Conservation (phyloP, 805 yeast species). For the Blastobotrys terrestris region DNA sequence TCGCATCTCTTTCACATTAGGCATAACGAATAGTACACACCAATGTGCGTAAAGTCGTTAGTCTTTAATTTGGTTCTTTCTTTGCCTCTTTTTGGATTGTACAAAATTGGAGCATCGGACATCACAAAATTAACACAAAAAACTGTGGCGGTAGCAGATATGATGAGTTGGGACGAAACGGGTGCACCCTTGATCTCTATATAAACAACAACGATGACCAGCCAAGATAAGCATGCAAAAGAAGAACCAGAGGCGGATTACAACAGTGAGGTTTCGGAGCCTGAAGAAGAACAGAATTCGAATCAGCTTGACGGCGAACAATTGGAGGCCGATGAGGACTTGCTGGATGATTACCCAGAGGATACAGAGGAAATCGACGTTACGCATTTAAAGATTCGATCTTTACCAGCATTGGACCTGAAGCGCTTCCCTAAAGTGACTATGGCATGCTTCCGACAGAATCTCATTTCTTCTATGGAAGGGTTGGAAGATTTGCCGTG, state of each 20-base stretch:
- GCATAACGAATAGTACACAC: too few relatives aligned
- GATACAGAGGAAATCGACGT: conserved; percentile 57
- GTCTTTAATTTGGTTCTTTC: too few relatives aligned
- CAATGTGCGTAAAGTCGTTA: too few relatives aligned
- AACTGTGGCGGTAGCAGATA: neutral
- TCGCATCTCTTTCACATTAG: too few relatives aligned
- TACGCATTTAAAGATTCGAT: conserved; percentile 60
- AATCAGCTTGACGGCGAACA: conserved; percentile 34
- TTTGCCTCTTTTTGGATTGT: too few relatives aligned
- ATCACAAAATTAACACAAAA: neutral
- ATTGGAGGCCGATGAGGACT: conserved; percentile 58
- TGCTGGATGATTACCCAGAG: conserved; percentile 33
- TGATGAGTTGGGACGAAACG: neutral
- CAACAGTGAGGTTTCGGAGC: neutral
- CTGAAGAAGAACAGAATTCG: conserved; percentile 3
- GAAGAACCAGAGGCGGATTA: conserved; percentile 3
- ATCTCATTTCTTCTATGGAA: conserved; percentile 65
- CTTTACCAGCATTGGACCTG: conserved; percentile 56
- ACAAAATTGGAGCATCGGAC: neutral
- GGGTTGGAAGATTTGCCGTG: conserved; percentile 58
- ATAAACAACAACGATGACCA: neutral
- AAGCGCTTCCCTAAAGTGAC: conserved; percentile 52
- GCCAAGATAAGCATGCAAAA: neutral
- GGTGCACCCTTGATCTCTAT: neutral
- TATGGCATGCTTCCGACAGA: conserved; percentile 72